A percentile compares a stretch with the other conserved stretches of the same genome.
phyloP scores from a whole-genome alignment of 345 rosid genomes.

The Firmiana major region DNA sequence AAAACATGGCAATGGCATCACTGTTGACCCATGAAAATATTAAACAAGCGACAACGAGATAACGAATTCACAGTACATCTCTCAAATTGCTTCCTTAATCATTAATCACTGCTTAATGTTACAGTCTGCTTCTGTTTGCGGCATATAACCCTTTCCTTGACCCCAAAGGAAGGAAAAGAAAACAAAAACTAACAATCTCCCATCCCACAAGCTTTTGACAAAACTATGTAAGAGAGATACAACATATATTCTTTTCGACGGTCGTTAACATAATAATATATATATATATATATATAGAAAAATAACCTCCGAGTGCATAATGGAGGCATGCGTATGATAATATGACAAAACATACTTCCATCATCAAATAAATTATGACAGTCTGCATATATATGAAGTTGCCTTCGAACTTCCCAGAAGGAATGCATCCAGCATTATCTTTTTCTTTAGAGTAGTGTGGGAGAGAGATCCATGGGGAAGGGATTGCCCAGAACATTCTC shows the following conservation, averaged over 20 bases:
- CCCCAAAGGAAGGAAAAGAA: background rate
- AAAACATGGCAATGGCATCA: background rate
- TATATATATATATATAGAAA: background rate
- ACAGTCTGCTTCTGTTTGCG: background rate
- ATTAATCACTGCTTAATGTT: background rate
- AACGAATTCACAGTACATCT: background rate
- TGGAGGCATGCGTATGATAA: background rate
- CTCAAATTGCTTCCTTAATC: background rate
- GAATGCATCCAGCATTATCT: background rate
- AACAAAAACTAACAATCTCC: background rate
- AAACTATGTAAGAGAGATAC: background rate
- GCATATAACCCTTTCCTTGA: background rate
- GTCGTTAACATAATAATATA: background rate
- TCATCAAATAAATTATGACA: background rate
- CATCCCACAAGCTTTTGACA: background rate
- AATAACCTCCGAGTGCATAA: constrained; percentile 3
- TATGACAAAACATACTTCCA: background rate
- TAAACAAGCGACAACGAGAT: background rate
- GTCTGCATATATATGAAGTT: background rate
- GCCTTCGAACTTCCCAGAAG: constrained; percentile 1
- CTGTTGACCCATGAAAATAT: background rate
- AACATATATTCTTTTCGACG: background rate
- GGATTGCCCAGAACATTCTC: constrained; percentile 75
- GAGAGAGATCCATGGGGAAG: constrained; percentile 71
- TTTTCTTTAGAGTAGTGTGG: constrained; percentile 46